Base-by-base conservation (phyloP, 805 yeast species). In the Suhomyces emberorum region DNA sequence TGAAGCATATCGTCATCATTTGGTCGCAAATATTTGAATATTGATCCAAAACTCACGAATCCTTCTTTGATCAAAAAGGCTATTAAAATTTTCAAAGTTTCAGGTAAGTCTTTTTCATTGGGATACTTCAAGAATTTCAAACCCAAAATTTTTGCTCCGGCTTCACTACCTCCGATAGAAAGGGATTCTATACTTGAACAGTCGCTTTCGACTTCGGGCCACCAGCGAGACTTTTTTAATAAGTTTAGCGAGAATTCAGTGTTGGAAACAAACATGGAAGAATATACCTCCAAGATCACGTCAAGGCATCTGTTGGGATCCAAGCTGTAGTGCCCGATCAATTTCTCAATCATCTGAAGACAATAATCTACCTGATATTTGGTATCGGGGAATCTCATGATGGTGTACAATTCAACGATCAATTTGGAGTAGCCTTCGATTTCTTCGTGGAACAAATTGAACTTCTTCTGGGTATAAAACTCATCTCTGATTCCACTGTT, bases 391-490 rank as follows among this genome's bases (percentile, higher is more conserved):
- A 69, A 65, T 17, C 51, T 48, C 35, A 74, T 61, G 1, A 77
- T 67, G 2, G 58, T 43, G 36, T 63, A 55, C 9, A 83, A 43
- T 32, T 80, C 76, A 2, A 70, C 69, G 1, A 79, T 55, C 21
- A 85, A 61, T 46, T 78, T 80, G 9, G 95, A 59, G 57, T 77
- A 88, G 1, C 96, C 97, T 51, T 83, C 88, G 16, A 79, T 65
- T 42, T 83, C 83, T 55, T 89, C 96, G 33, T 79, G 76, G 6
- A 86, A 49, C 12, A 88, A 62, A 39, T 84, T 83, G 61, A 67
- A 87, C 44, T 80, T 77, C 51, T 70, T 70, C 41, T 77, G 66
- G 36, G 79, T 64, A 54, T 65, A 65, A 48, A 61, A 50, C 54
- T 69, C 61, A 51, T 75, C 63, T 56, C 74, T 42, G 52, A 61